Evolutionary conservation across 495 filamentous ascomycete genomes (phyloP), one percentile per base, ranked within the genome.

Genomic region (Evansstolkia leycettana): DNA sequence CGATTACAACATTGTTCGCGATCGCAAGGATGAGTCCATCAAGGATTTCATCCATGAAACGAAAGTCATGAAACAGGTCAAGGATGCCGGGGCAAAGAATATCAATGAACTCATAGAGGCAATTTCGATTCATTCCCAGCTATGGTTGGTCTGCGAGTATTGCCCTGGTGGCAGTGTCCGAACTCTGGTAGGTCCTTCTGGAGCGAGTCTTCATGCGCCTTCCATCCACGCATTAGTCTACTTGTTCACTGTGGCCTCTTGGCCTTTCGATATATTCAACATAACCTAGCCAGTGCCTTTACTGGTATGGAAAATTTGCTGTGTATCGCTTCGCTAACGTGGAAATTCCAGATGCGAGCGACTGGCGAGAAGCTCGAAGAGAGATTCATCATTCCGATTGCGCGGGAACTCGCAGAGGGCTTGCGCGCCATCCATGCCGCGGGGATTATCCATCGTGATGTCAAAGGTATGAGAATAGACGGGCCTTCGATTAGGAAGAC

Each of bases 111-210:
- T 94, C 14, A 79, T 89, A 47, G 87, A 92, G 42, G 86, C 85
- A 1, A 75, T 93, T 29, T 76, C 84, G 1, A 78, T 94, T 17
- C 83, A 89, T 29, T 76, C 82, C 34, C 75, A 88, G 43, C 72
- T 98, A 58, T 98, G 90, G 90, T 78, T 98, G 57, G 78, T 95
- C 37, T 92, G 82, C 38, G 90, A 96, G 48, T 93, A 94, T 54
- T 94, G 87, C 44, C 86, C 85, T 17, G 90, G 90, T 37, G 90
- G 90, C 18, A 94, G 88, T 60, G 79, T 98, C n/a, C 74, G 83
- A 31, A 95, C 92, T 7, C 57, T 98, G 45, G 80, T 86, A 23
- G 5, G 9, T 17, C 17, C 34, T 2, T 7, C n/a, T n/a, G n/a
- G n/a, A n/a, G n/a, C n/a, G n/a, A n/a, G n/a, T n/a, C n/a, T 37